Conservation (phyloP, 2,329 filamentous ascomycete species). For the Lasiodiplodia sp. region DNA sequence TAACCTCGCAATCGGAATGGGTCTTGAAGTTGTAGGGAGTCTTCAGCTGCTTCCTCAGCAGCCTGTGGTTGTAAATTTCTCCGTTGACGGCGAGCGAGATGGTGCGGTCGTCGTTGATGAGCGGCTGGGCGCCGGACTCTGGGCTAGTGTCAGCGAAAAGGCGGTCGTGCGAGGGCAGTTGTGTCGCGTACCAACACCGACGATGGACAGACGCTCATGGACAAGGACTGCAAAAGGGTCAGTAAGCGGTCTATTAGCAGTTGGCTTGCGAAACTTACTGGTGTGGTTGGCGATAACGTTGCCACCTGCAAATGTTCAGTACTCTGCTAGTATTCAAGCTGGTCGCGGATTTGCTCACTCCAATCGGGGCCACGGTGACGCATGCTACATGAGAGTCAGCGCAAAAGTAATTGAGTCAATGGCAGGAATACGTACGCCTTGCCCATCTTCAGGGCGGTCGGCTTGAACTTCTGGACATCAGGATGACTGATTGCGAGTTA, state of each 20-base stretch:
- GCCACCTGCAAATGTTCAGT: slow-evolving; percentile 68
- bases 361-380: slow-evolving; percentile 98
- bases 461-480: slow-evolving; percentile 96
- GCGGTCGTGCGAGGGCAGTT: slow-evolving; percentile 3
- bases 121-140: slow-evolving; percentile 95
- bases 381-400: slow-evolving; percentile 66
- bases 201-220: slow-evolving; percentile 96
- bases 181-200: slow-evolving; percentile 80
- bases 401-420: slow-evolving; percentile 26
- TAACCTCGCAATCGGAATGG: slow-evolving; percentile 97
- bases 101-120: slow-evolving; percentile 87
- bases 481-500: slow-evolving; percentile 68
- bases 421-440: slow-evolving; percentile 75
- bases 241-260: slow-evolving; percentile 31
- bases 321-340: slow-evolving; percentile 36
- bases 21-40: slow-evolving; percentile 96
- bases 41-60: slow-evolving; percentile 87
- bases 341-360: slow-evolving; percentile 70
- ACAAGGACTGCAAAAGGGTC: slow-evolving; percentile 70
- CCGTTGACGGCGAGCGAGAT: slow-evolving; percentile 97
- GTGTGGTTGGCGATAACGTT: slow-evolving; percentile 90
- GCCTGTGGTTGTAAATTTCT: slow-evolving; percentile 99
- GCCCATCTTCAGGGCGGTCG: slow-evolving; percentile 87
- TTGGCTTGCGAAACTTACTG: slow-evolving; percentile 61
- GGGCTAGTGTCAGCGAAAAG: slow-evolving; percentile 37